These are phyloP conservation scores for Tricholoma hemisulphureum DNA, from an alignment of 768 basidiomycete genomes.

Conservation along the genomic window DNA sequence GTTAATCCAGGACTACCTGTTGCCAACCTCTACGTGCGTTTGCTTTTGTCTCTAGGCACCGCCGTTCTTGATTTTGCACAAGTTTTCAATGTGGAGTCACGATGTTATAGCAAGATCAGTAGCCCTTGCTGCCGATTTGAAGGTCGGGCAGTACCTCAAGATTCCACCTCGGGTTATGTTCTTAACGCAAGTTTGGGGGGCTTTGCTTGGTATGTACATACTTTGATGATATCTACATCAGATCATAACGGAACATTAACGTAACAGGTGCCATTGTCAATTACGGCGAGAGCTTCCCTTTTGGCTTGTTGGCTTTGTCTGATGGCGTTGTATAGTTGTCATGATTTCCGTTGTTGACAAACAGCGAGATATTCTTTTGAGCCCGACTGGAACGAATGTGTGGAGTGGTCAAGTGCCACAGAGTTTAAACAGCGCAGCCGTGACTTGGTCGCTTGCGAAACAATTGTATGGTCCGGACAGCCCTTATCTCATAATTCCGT, in stretches of 20 bases:
- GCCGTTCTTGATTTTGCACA: background rate
- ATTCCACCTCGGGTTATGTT: conserved; percentile 22
- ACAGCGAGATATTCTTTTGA: conserved; percentile 53
- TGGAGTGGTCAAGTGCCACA: conserved; percentile 59
- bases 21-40: conserved; percentile 63
- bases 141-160: conserved; percentile 64
- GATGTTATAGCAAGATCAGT: conserved; percentile 57
- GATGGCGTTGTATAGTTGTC: conserved; percentile 39
- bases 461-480: conserved; percentile 53
- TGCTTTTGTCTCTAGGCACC: background rate
- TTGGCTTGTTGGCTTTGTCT: background rate
- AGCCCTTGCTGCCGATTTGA: conserved; percentile 56
- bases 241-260: background rate
- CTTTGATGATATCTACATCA: background rate
- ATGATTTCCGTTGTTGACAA: conserved; percentile 54
- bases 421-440: conserved; percentile 53
- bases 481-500: conserved; percentile 56
- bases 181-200: conserved; percentile 63
- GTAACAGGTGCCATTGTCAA: conserved; percentile 35
- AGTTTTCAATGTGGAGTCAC: conserved; percentile 72
- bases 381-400: conserved; percentile 55
- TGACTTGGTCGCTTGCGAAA: conserved; percentile 65
- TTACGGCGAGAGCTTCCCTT: conserved; percentile 29
- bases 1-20: conserved; percentile 63
- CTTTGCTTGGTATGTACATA: conserved; percentile 45